These are phyloP conservation scores for Mycena vulgaris DNA, from an alignment of 768 basidiomycete species.

Conservation along the genomic window DNA sequence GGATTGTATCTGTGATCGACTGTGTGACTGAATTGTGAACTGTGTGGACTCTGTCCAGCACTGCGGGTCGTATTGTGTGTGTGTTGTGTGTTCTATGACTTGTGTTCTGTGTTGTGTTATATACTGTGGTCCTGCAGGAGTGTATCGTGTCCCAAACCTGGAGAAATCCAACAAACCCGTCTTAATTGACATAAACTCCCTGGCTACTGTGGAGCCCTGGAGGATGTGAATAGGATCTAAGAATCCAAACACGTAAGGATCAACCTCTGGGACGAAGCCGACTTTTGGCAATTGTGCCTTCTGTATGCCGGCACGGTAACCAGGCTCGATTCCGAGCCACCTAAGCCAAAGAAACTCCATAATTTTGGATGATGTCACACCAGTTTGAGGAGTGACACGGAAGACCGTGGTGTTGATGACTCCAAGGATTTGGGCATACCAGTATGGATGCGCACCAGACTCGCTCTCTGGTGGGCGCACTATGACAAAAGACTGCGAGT, in stretches of 20 bases:
- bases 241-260: conserved; percentile 54
- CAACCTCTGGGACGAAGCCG: conserved; percentile 44
- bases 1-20: no score
- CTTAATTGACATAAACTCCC: no score
- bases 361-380: neutral
- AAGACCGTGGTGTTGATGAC: conserved; percentile 42
- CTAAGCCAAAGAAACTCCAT: conserved; percentile 48
- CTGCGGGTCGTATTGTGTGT: no score
- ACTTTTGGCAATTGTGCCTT: conserved; percentile 44
- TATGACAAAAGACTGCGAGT: conserved; percentile 44
- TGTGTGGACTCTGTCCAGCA: no score
- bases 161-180: no score
- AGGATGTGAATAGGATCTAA: conserved; percentile 54
- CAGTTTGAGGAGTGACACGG: conserved; percentile 25
- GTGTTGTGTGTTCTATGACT: no score
- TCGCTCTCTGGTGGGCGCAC: conserved; percentile 31
- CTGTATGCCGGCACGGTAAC: conserved; percentile 35
- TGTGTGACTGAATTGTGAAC: no score
- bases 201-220: conserved; percentile 39
- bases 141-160: no score
- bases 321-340: conserved; percentile 41
- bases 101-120: no score
- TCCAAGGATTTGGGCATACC: conserved; percentile 46
- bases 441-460: conserved; percentile 34
- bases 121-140: no score